Evolutionary conservation across 176 grass and related monocot species (phyloP).

Genomic region (bread wheat (Triticum aestivum)): DNA sequence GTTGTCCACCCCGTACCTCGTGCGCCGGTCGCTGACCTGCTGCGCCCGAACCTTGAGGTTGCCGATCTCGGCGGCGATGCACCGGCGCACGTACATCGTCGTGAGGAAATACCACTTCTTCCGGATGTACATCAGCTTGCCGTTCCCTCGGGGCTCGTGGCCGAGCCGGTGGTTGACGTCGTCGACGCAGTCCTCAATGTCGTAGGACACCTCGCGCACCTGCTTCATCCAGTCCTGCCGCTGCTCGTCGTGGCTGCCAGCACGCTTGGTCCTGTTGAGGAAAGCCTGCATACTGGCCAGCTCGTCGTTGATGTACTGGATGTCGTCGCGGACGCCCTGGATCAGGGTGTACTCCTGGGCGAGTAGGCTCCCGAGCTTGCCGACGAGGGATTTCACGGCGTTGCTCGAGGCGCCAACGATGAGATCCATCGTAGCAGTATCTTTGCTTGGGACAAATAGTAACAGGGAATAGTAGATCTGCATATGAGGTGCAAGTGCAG

Average conservation of each 20-base stretch:
- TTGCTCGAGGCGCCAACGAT: not conserved
- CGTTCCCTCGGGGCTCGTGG: not conserved
- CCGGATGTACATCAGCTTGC: not conserved
- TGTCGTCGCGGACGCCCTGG: not conserved
- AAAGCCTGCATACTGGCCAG: too few relatives aligned
- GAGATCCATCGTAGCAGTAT: not conserved
- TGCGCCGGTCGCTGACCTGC: not conserved
- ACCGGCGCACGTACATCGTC: not conserved
- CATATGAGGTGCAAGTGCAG: too few relatives aligned
- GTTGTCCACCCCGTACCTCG: not conserved
- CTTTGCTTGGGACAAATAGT: too few relatives aligned
- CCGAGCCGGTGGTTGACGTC: not conserved
- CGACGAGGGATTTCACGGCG: not conserved
- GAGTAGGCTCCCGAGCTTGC: not conserved
- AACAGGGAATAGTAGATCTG: too few relatives aligned
- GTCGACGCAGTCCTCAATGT: not conserved
- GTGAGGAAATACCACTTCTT: not conserved
- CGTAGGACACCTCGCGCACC: not conserved
- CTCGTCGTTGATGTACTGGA: not conserved
- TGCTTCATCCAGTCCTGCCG: conserved; percentile 6
- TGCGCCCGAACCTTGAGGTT: not conserved
- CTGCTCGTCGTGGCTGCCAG: not conserved
- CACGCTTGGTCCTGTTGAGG: not conserved
- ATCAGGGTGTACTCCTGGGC: not conserved
- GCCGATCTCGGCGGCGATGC: not conserved